Percentiles rank a stretch among this genome's conserved stretches.
Evolutionary conservation across 129 eudicot genomes (phyloP).

Genomic region (Pulicaria dysenterica): DNA sequence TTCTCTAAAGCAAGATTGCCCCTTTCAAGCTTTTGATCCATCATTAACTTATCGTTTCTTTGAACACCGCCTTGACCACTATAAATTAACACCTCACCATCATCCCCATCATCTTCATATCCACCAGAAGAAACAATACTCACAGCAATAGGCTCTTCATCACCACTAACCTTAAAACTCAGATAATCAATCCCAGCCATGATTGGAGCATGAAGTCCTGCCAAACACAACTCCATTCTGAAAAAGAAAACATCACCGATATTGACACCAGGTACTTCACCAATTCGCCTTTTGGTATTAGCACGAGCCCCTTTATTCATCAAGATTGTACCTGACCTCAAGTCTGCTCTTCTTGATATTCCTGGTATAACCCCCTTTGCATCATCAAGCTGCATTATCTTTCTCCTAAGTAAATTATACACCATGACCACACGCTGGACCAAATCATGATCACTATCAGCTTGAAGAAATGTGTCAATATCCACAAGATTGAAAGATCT

Average conservation of each 20-base stretch:
- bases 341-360: conserved; percentile 48
- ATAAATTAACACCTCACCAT: conserved; percentile 54
- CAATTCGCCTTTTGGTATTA: conserved; percentile 50
- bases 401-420: conserved; percentile 50
- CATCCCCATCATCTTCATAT: conserved; percentile 59
- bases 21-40: conserved; percentile 68
- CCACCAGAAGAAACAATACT: conserved; percentile 70
- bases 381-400: conserved; percentile 58
- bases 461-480: conserved; percentile 38
- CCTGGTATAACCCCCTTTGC: conserved; percentile 54
- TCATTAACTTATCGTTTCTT: conserved; percentile 42
- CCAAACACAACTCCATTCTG: conserved; percentile 57
- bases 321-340: conserved; percentile 50
- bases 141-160: conserved; percentile 59
- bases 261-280: conserved; percentile 52
- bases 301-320: conserved; percentile 58
- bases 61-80: conserved; percentile 68
- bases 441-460: conserved; percentile 52
- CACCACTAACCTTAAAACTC: conserved; percentile 38
- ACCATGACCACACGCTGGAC: conserved; percentile 43
- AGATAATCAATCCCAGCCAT: conserved; percentile 66
- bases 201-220: conserved; percentile 61
- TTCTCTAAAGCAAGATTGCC: conserved; percentile 65
- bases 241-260: conserved; percentile 67
- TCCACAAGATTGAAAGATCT: conserved; percentile 37